A percentile compares a stretch with the other conserved stretches of the same genome.
phyloP scores from a whole-genome alignment of 2,329 filamentous ascomycete species.

The Penicillium paneum region DNA sequence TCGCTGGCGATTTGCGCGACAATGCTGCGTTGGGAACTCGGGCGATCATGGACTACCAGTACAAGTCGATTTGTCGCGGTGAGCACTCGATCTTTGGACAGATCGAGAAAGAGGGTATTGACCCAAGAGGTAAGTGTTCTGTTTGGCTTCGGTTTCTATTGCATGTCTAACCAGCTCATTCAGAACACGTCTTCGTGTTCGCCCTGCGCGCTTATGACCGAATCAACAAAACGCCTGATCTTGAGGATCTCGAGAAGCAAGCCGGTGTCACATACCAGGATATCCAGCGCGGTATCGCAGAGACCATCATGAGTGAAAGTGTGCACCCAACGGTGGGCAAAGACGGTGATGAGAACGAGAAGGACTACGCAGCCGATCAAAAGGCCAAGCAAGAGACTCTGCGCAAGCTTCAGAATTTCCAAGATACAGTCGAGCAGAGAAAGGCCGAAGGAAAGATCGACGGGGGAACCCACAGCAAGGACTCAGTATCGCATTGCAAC shows the following conservation, averaged over 20 bases:
- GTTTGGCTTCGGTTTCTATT: neutral
- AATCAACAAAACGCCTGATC: slow-evolving; percentile 72
- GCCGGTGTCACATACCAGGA: slow-evolving; percentile 82
- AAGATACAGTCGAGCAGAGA: slow-evolving; percentile 41
- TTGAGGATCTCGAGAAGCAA: slow-evolving; percentile 72
- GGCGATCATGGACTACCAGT: slow-evolving; percentile 98
- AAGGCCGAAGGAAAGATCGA: slow-evolving; percentile 12
- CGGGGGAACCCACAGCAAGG: slow-evolving; percentile 37
- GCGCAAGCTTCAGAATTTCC: slow-evolving; percentile 23
- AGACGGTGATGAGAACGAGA: slow-evolving; percentile 47
- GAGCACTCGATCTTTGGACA: slow-evolving; percentile 86
- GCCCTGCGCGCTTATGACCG: slow-evolving; percentile 92
- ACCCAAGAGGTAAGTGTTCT: slow-evolving; percentile 54
- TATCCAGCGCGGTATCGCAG: slow-evolving; percentile 80
- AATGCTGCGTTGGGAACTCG: slow-evolving; percentile 80
- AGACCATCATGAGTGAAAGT: slow-evolving; percentile 77
- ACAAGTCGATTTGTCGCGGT: slow-evolving; percentile 89
- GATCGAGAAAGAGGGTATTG: slow-evolving; percentile 68
- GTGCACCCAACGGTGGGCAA: slow-evolving; percentile 53
- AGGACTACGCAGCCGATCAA: slow-evolving; percentile 35
- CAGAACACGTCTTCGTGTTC: slow-evolving; percentile 84
- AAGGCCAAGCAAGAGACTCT: slow-evolving; percentile 36
- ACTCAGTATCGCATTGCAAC: slow-evolving; percentile 71
- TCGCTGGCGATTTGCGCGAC: slow-evolving; percentile 83
- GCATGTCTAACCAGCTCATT: neutral